Conservation (phyloP, 208 protist species). For the Hexamita inflata region DNA sequence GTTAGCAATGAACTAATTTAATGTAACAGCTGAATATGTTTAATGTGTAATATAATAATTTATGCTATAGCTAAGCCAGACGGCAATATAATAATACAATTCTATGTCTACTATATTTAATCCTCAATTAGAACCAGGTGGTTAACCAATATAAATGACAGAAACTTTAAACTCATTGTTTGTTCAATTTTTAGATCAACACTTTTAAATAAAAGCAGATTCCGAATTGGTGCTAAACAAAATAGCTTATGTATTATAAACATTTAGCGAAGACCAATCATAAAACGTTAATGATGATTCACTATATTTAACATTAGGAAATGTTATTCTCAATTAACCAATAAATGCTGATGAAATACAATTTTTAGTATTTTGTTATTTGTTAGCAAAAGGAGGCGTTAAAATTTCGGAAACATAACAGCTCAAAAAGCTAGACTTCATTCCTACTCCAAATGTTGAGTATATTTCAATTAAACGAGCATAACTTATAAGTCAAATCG, state of each 20-base stretch:
- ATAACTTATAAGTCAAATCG: neutral
- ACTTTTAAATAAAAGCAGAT: too few species aligned
- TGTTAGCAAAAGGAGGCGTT: neutral
- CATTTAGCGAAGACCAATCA: neutral
- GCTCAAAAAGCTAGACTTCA: neutral
- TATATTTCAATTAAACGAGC: constrained; percentile 12
- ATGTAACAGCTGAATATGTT: neutral
- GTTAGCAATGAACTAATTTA: neutral
- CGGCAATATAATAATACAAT: too few species aligned
- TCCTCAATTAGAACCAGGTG: too few species aligned
- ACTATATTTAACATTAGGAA: neutral
- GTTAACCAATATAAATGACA: too few species aligned
- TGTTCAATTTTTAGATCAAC: too few species aligned
- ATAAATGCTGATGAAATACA: constrained; percentile 6
- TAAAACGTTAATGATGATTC: constrained; percentile 11
- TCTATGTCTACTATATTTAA: too few species aligned
- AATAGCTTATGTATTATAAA: neutral
- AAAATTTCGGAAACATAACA: neutral
- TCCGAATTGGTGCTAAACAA: constrained; percentile 15
- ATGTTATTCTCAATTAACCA: constrained; percentile 3
- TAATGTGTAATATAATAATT: neutral
- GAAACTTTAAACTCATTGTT: too few species aligned
- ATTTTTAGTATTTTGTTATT: constrained; percentile 5
- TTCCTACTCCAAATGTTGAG: neutral
- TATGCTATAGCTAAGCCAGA: neutral